Evolutionary conservation across 345 rosid genomes (phyloP).

Genomic region (Kernera saxatilis): DNA sequence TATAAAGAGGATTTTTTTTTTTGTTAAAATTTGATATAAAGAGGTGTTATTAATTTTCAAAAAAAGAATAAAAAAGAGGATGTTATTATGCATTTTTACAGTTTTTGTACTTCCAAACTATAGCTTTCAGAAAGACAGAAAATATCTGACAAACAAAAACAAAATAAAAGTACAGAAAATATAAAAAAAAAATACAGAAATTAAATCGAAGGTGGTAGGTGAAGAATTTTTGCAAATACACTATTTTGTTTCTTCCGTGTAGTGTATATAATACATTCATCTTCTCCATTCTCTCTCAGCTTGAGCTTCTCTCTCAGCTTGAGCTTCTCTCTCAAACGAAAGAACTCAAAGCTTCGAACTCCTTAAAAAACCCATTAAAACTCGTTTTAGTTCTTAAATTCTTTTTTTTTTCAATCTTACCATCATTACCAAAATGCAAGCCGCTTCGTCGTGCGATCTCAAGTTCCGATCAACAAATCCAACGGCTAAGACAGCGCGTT

Average conservation of each 20-base stretch:
- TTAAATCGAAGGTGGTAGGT: slow-evolving; percentile 25
- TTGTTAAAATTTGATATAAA: too few species aligned
- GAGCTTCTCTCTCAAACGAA: slow-evolving; percentile 22
- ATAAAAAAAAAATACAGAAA: not conserved
- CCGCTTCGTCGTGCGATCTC: slow-evolving; percentile 23
- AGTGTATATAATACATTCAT: slow-evolving; percentile 15
- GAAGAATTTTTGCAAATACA: not conserved
- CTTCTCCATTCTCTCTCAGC: slow-evolving; percentile 12
- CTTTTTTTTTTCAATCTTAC: slow-evolving; percentile 11
- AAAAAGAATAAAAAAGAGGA: too few species aligned
- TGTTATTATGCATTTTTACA: too few species aligned
- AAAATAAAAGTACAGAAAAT: not conserved
- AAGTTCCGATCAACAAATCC: slow-evolving; percentile 13
- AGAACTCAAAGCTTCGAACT: slow-evolving; percentile 21
- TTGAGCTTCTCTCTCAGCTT: slow-evolving; percentile 18
- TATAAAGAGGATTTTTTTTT: too few species aligned
- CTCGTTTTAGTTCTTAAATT: slow-evolving; percentile 23
- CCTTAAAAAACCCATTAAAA: not conserved
- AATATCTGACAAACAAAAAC: not conserved
- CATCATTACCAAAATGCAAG: slow-evolving; percentile 11
- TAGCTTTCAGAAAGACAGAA: not conserved
- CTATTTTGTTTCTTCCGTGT: not conserved
- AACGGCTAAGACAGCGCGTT: not conserved
- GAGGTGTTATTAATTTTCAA: too few species aligned
- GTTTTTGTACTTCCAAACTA: not conserved